These are phyloP conservation scores for Rubroshorea leprosula DNA, from an alignment of 345 rosid genomes.

Conservation along the genomic window DNA sequence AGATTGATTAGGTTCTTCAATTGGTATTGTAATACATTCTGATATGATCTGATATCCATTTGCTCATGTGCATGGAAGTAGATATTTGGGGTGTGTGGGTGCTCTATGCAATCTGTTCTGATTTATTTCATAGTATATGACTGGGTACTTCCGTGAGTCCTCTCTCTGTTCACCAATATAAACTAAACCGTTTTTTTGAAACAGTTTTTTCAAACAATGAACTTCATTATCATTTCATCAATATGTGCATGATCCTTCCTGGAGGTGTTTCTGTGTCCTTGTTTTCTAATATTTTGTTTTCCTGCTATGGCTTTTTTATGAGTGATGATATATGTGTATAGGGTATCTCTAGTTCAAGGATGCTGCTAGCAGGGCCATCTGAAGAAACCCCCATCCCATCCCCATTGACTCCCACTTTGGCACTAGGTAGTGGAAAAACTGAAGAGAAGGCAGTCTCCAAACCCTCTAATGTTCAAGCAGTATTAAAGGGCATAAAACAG, in stretches of 20 bases:
- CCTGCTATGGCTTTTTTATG: constrained; percentile 12
- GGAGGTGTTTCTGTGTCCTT: neutral
- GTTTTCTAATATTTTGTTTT: neutral
- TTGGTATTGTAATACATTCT: neutral
- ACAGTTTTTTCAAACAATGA: neutral
- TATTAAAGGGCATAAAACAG: constrained; percentile 85
- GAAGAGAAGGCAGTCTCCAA: constrained; percentile 54
- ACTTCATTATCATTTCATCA: neutral
- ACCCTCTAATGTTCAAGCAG: constrained; percentile 72
- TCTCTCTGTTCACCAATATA: neutral
- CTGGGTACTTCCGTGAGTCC: neutral
- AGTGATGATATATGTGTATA: constrained; percentile 22
- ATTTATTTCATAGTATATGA: neutral
- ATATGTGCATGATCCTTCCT: neutral
- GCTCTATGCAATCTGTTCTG: neutral
- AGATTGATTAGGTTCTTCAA: neutral
- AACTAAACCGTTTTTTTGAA: too few species aligned
- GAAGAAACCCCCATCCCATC: constrained; percentile 70
- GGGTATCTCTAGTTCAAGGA: constrained; percentile 76
- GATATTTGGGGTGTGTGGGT: neutral
- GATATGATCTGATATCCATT: neutral
- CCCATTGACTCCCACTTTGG: constrained; percentile 61
- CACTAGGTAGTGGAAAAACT: constrained; percentile 45
- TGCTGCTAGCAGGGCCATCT: constrained; percentile 38
- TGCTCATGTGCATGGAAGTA: neutral